These are phyloP conservation scores for Gryganskiella cystojenkinii DNA, from an alignment of 192 early-diverging fungal genomes.

Conservation along the genomic window DNA sequence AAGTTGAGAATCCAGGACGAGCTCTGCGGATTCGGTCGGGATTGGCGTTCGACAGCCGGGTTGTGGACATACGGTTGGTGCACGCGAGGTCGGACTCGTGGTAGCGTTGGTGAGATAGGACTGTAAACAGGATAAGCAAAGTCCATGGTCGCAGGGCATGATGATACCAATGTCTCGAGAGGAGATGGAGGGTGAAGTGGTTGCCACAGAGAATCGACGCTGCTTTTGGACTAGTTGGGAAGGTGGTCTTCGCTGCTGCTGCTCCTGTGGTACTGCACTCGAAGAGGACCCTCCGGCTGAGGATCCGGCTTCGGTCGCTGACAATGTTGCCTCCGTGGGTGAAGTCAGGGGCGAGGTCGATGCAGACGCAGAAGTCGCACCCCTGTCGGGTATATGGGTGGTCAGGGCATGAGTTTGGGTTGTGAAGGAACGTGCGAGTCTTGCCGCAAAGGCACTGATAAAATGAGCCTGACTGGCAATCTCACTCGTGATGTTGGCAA, in stretches of 20 bases:
- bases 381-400: not conserved
- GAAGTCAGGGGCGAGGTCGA: constrained; percentile 1
- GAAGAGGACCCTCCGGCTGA: not conserved
- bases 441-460: constrained; percentile 20
- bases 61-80: constrained; percentile 39
- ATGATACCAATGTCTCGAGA: constrained; percentile 39
- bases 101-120: constrained; percentile 36
- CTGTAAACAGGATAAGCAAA: constrained; percentile 44
- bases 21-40: constrained; percentile 43
- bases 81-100: constrained; percentile 22
- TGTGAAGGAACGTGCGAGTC: constrained; percentile 35
- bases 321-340: not conserved
- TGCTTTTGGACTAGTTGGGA: not conserved
- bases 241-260: no score
- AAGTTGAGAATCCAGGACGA: constrained; percentile 24
- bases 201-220: not conserved
- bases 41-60: constrained; percentile 41
- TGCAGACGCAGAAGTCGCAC: not conserved
- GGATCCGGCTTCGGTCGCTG: not conserved
- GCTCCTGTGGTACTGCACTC: not conserved
- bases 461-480: constrained; percentile 22
- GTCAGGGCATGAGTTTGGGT: not conserved
- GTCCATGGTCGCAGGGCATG: constrained; percentile 46
- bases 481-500: not conserved
- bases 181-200: constrained; percentile 35